Conservation (phyloP, 768 basidiomycete species). For the Austroboletus festivus region DNA sequence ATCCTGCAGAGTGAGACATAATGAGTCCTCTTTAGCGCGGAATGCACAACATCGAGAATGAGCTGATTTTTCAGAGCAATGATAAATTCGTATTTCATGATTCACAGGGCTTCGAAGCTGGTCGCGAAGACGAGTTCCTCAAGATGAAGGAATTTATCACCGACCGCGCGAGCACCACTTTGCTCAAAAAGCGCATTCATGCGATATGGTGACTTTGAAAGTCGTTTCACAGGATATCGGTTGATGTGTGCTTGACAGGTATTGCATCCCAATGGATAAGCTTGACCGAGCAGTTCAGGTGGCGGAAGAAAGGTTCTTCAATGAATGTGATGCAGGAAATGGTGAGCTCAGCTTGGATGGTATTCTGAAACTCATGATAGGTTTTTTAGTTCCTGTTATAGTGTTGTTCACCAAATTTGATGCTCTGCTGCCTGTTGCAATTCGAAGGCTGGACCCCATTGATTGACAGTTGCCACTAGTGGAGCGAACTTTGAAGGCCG, state of each 20-base stretch:
- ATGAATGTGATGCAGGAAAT: background rate
- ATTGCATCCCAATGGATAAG: conserved; percentile 8
- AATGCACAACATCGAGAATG: background rate
- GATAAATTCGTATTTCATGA: conserved; percentile 5
- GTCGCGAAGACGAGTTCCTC: background rate
- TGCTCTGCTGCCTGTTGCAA: background rate
- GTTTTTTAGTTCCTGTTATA: conserved; percentile 2
- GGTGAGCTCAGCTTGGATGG: background rate
- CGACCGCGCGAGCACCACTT: background rate
- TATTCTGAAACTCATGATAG: background rate
- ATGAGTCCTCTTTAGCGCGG: background rate
- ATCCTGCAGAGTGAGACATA: no score
- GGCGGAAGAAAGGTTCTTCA: conserved; percentile 2
- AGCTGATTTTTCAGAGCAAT: conserved; percentile 4
- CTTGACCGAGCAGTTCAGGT: background rate
- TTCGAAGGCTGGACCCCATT: background rate
- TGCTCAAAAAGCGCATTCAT: background rate
- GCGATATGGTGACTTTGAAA: background rate
- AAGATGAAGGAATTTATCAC: background rate
- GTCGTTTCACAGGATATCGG: background rate
- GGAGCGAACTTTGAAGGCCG: background rate
- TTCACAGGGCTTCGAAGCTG: background rate
- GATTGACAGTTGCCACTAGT: background rate
- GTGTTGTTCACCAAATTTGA: conserved; percentile 12
- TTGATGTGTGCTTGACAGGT: background rate